phyloP scores from a whole-genome alignment of 441 rosid genomes.

The Mallotus repandus region DNA sequence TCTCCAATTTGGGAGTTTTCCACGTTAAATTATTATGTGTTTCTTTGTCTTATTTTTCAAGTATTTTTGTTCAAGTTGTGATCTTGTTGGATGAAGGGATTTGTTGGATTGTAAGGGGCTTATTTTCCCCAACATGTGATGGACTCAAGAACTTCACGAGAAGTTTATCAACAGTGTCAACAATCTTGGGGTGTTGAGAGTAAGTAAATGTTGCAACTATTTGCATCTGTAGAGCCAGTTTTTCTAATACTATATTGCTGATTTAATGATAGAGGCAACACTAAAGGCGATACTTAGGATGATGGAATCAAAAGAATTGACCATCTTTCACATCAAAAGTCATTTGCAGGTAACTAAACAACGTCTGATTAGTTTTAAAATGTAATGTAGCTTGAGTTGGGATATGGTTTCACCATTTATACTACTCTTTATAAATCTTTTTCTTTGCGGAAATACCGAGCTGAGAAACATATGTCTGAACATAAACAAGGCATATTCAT shows the following conservation, averaged over 20 bases:
- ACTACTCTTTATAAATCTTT: neutral
- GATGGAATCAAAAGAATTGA: constrained; percentile 43
- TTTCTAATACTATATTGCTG: constrained; percentile 9
- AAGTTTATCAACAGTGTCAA: constrained; percentile 75
- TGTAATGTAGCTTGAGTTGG: neutral
- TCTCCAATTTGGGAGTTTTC: no score
- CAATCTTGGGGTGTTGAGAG: constrained; percentile 74
- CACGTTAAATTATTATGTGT: no score
- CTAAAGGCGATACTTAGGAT: constrained; percentile 80
- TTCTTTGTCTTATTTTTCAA: no score
- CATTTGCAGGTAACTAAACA: neutral
- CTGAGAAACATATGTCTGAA: neutral
- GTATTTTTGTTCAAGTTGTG: no score
- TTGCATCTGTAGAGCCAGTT: neutral
- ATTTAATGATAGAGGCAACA: constrained; percentile 57
- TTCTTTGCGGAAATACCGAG: neutral
- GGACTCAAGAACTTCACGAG: constrained; percentile 82
- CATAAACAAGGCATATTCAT: neutral
- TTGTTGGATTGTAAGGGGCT: no score
- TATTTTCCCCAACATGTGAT: no score
- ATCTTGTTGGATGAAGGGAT: no score
- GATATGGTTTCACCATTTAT: neutral
- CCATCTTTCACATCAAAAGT: constrained; percentile 10
- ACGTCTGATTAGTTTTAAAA: no score
- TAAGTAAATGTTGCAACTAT: constrained; percentile 31